Percentiles rank a stretch among this genome's conserved stretches.
Evolutionary conservation across 805 yeast genomes (phyloP).

Genomic region (Kuraishia molischiana): DNA sequence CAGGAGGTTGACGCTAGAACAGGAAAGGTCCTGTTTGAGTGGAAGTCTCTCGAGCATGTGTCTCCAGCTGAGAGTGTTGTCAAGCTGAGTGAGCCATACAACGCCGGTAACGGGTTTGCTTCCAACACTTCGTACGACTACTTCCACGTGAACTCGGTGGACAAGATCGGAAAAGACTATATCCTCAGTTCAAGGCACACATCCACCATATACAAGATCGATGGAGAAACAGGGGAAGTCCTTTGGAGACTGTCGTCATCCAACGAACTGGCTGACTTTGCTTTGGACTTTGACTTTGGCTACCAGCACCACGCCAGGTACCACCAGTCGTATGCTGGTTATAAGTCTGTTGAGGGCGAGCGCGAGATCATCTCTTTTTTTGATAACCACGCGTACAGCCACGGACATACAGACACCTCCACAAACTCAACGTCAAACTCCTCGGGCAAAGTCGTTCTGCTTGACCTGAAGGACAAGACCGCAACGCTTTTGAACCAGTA

Average conservation of each 20-base stretch:
- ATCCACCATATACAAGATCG: conserved; percentile 23
- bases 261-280: conserved; percentile 5
- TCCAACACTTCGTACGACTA: conserved; percentile 28
- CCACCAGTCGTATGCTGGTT: conserved; percentile 6
- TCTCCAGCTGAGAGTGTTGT: conserved; percentile 22
- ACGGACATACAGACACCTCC: conserved; percentile 1
- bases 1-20: conserved; percentile 26
- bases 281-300: conserved; percentile 16
- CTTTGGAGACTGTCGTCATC: conserved; percentile 16
- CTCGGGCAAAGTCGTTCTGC: background rate
- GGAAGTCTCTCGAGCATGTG: conserved; percentile 24
- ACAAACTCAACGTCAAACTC: background rate
- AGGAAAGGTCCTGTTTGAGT: conserved; percentile 24
- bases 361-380: conserved; percentile 23
- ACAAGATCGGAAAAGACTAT: conserved; percentile 24
- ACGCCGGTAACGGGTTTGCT: conserved; percentile 24
- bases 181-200: conserved; percentile 25
- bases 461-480: background rate
- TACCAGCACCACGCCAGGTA: conserved; percentile 29
- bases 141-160: conserved; percentile 29
- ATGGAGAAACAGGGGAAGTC: conserved; percentile 25
- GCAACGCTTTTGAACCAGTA: conserved; percentile 13
- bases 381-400: conserved; percentile 2
- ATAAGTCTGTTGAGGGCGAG: conserved; percentile 11
- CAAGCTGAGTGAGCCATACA: conserved; percentile 8